Evolutionary conservation across 2,329 filamentous ascomycete genomes (phyloP), one percentile per base, ranked within the genome.

Genomic region (Aspergillus neoniger): DNA sequence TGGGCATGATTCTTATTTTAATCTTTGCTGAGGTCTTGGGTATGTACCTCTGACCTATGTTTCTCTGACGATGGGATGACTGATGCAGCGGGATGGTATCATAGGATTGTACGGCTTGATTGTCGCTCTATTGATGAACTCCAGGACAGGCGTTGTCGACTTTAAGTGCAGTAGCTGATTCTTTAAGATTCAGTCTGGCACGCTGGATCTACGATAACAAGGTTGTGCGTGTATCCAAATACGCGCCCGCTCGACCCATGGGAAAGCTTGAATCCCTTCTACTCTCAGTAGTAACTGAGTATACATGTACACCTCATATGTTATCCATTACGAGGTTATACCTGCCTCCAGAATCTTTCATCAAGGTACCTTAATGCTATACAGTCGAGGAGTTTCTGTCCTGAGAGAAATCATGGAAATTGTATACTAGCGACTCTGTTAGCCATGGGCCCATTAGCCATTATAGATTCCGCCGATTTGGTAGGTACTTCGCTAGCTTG

Each of bases 21-120:
- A 97, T 97, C 93, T 97, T 96, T 86, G 93, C 93, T 70, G 93
- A 97, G 94, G 93, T 97, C 70, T 82, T 97, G 88, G 93, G 92
- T 95, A 84, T 65, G 88, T 83, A 1, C 0, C 15, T 10, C 10
- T 12, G 12, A 30, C 25, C 0, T 32, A 2, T 8, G 3, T 30
- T 10, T n/a, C 9, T 30, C 14, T n/a, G 25, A 50, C 0, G 14
- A 30, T 17, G 17, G 25, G 10, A 9, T 19, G 15, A 25, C 25
- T 50, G 6, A 50, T 32, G 15, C 2, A 32, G 17, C 8, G 25
- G 25, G 6, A 25, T n/a, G n/a, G 25, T 47, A 48, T 56, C n/a
- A 25, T n/a, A 55, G 51, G 51, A 21, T 43, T 55, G 51, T 55
- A 55, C 30, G 51, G 32, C 51, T 47, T 56, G 54, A 56, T 56